Evolutionary conservation across 2,329 filamentous ascomycete genomes (phyloP).

Genomic region (Xylaria digitata): DNA sequence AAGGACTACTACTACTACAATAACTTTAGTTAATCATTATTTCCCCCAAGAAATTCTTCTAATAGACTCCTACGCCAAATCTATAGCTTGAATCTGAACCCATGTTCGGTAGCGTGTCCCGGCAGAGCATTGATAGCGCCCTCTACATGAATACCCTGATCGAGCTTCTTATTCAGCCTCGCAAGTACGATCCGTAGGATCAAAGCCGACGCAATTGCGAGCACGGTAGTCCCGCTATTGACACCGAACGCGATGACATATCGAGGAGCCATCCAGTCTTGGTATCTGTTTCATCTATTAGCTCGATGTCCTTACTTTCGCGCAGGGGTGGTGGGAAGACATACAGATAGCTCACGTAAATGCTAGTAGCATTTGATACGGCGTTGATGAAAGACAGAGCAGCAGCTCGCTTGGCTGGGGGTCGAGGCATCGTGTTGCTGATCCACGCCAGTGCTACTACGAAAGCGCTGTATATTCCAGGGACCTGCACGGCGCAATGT

Average conservation of each 20-base stretch:
- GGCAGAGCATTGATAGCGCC: conserved; percentile 68
- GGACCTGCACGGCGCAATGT: conserved; percentile 52
- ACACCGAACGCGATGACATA: conserved; percentile 72
- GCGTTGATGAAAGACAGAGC: conserved; percentile 82
- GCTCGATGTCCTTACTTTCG: neutral
- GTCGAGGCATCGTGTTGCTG: conserved; percentile 77
- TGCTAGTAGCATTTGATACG: conserved; percentile 74
- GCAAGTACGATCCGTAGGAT: conserved; percentile 72
- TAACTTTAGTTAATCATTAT: neutral
- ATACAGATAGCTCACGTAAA: conserved; percentile 64
- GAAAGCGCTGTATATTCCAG: conserved; percentile 72
- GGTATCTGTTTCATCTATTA: conserved; percentile 70
- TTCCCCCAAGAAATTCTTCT: neutral
- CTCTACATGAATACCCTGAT: conserved; percentile 68
- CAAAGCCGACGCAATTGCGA: conserved; percentile 73
- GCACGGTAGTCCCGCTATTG: conserved; percentile 72
- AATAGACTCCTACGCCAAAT: neutral
- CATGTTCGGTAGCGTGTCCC: conserved; percentile 66
- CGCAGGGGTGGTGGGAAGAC: neutral
- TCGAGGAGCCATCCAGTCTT: conserved; percentile 56
- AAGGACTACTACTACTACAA: neutral
- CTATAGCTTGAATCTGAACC: conserved; percentile 74
- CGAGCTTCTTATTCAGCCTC: conserved; percentile 75
- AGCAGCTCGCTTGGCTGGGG: conserved; percentile 76
- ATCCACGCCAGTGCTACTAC: conserved; percentile 80